These are phyloP conservation scores for Phytophthora sp. DNA, from an alignment of 352 stramenopile species.

Conservation along the genomic window DNA sequence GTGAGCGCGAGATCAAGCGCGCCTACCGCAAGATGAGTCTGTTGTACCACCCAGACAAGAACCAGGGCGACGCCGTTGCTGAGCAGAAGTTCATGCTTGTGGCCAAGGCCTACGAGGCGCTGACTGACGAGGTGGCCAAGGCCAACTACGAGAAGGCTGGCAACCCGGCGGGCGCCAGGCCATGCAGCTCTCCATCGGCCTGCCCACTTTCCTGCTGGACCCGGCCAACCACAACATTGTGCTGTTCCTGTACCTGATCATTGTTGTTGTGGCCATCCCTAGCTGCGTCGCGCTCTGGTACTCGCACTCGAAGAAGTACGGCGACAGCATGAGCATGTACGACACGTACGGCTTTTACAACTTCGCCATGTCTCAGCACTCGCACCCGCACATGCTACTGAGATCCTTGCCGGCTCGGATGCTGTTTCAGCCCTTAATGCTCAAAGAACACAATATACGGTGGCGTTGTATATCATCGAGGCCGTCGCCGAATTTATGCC, in stretches of 20 bases:
- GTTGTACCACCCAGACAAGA: constrained; percentile 96
- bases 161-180: constrained; percentile 98
- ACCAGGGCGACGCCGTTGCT: constrained; percentile 95
- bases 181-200: constrained; percentile 95
- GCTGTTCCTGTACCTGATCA: constrained; percentile 98
- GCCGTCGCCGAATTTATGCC: too few relatives aligned
- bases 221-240: constrained; percentile 98
- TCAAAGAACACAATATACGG: too few relatives aligned
- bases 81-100: constrained; percentile 99
- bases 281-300: constrained; percentile 95
- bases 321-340: constrained; percentile 99
- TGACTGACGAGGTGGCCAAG: constrained; percentile 96
- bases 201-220: constrained; percentile 98
- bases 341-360: constrained; percentile 99
- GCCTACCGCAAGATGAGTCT: constrained; percentile 94
- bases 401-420: too few relatives aligned
- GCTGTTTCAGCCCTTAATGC: too few relatives aligned
- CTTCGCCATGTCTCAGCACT: constrained; percentile 95
- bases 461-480: too few relatives aligned
- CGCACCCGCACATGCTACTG: too few relatives aligned
- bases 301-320: constrained; percentile 97
- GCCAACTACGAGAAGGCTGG: constrained; percentile 99
- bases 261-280: constrained; percentile 98
- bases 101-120: constrained; percentile 93
- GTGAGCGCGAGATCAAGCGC: too few relatives aligned